Conservation (phyloP, 768 basidiomycete species). For the Tulasnella sp. region DNA sequence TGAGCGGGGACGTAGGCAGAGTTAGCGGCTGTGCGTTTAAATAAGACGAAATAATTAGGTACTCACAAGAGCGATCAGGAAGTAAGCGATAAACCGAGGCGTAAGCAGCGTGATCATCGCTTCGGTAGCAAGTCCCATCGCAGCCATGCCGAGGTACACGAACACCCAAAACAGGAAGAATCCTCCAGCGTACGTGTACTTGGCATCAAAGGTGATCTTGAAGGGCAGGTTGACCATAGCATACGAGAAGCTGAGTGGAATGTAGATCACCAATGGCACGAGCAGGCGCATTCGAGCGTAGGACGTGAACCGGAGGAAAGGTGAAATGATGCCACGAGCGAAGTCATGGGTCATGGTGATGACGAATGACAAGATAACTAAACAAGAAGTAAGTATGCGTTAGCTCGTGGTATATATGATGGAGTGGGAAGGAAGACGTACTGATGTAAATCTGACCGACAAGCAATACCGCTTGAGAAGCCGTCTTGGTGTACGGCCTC, state of each 20-base stretch:
- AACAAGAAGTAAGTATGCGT: neutral
- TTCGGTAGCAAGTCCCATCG: slow-evolving; percentile 32
- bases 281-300: slow-evolving; percentile 34
- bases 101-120: slow-evolving; percentile 33
- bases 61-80: slow-evolving; percentile 27
- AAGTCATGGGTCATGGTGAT: slow-evolving; percentile 30
- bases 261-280: slow-evolving; percentile 33
- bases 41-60: neutral
- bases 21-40: slow-evolving; percentile 24
- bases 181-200: slow-evolving; percentile 28
- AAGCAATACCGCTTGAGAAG: slow-evolving; percentile 32
- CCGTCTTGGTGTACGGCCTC: slow-evolving; percentile 27
- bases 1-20: neutral
- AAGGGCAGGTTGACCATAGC: slow-evolving; percentile 40
- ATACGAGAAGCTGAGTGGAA: slow-evolving; percentile 38
- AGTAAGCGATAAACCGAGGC: slow-evolving; percentile 32
- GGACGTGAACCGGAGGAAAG: slow-evolving; percentile 33
- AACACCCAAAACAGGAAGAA: slow-evolving; percentile 36
- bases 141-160: slow-evolving; percentile 31
- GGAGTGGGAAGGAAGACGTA: slow-evolving; percentile 24
- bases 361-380: slow-evolving; percentile 6
- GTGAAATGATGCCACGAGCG: slow-evolving; percentile 30
- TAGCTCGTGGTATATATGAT: neutral
- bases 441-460: slow-evolving; percentile 28
- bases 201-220: slow-evolving; percentile 36